These are phyloP conservation scores for Didymella glomerata DNA, from an alignment of 2,329 filamentous ascomycete species.

Conservation along the genomic window DNA sequence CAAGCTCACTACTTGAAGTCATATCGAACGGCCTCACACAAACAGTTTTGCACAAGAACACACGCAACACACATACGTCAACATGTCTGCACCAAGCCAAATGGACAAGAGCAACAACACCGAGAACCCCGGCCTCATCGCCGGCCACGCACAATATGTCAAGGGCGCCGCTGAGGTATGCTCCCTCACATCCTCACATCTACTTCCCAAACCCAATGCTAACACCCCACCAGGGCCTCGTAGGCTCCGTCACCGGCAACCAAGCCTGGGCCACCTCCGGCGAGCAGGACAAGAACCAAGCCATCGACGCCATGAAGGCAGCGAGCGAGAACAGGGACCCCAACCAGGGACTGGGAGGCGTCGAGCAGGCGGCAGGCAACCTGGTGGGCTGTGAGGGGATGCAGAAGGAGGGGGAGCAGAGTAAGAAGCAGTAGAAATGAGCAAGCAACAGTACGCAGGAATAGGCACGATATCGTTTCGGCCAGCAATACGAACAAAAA, in stretches of 20 bases:
- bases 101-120: slow-evolving; percentile 26
- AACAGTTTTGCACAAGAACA: neutral
- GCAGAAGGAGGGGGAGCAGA: slow-evolving; percentile 56
- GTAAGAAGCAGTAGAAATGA: slow-evolving; percentile 35
- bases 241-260: slow-evolving; percentile 69
- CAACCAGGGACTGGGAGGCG: slow-evolving; percentile 66
- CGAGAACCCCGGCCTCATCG: slow-evolving; percentile 66
- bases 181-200: neutral
- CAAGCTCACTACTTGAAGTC: neutral
- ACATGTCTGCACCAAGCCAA: slow-evolving; percentile 33
- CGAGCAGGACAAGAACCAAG: slow-evolving; percentile 69
- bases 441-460: neutral
- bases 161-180: slow-evolving; percentile 70
- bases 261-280: slow-evolving; percentile 70
- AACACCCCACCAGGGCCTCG: slow-evolving; percentile 57
- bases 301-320: slow-evolving; percentile 68
- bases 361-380: slow-evolving; percentile 71
- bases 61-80: slow-evolving; percentile 7
- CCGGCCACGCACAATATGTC: slow-evolving; percentile 71
- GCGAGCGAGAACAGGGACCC: slow-evolving; percentile 65
- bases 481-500: neutral
- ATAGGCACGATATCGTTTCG: neutral
- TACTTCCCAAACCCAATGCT: neutral
- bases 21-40: neutral
- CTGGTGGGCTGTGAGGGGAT: slow-evolving; percentile 74